Conservation (phyloP, 2,329 filamentous ascomycete genomes). For the Colletotrichum lentis region DNA sequence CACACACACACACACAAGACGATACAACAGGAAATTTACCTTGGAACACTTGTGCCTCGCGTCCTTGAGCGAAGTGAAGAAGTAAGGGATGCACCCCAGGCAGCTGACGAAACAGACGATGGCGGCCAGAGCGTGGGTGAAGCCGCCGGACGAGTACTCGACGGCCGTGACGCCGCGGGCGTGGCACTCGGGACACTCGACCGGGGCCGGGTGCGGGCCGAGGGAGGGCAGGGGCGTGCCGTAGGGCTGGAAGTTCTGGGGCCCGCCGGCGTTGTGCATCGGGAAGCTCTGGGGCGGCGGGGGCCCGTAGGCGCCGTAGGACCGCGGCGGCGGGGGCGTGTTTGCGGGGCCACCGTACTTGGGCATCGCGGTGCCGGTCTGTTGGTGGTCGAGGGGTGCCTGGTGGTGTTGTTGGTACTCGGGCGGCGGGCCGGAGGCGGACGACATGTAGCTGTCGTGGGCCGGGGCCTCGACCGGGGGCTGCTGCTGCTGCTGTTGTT, state of each 20-base stretch:
- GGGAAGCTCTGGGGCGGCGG: conserved; percentile 14
- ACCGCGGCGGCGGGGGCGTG: background rate
- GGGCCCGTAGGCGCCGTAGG: conserved; percentile 18
- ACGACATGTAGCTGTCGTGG: conserved; percentile 14
- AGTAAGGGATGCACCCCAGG: conserved; percentile 41
- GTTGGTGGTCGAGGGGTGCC: conserved; percentile 4
- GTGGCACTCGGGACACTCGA: conserved; percentile 41
- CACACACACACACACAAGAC: background rate
- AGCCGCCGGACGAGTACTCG: conserved; percentile 39
- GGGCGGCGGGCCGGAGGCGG: conserved; percentile 13
- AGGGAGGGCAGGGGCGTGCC: conserved; percentile 39
- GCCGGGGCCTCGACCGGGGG: conserved; percentile 4
- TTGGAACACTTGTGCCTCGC: conserved; percentile 40
- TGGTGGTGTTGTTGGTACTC: conserved; percentile 11
- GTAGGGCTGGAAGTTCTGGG: conserved; percentile 35
- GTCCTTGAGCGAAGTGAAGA: conserved; percentile 40
- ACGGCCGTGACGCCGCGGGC: conserved; percentile 40
- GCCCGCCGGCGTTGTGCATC: conserved; percentile 23
- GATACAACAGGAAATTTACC: conserved; percentile 20
- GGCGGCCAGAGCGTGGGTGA: conserved; percentile 40
- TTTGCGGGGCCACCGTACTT: conserved; percentile 28
- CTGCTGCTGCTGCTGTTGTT: too few relatives aligned
- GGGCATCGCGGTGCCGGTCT: conserved; percentile 21
- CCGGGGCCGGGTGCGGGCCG: conserved; percentile 36
- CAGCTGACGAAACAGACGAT: conserved; percentile 40